Percentiles rank a stretch among this genome's conserved stretches.
phyloP scores from a whole-genome alignment of 2,329 filamentous ascomycete species.

The Didymella pomorum region DNA sequence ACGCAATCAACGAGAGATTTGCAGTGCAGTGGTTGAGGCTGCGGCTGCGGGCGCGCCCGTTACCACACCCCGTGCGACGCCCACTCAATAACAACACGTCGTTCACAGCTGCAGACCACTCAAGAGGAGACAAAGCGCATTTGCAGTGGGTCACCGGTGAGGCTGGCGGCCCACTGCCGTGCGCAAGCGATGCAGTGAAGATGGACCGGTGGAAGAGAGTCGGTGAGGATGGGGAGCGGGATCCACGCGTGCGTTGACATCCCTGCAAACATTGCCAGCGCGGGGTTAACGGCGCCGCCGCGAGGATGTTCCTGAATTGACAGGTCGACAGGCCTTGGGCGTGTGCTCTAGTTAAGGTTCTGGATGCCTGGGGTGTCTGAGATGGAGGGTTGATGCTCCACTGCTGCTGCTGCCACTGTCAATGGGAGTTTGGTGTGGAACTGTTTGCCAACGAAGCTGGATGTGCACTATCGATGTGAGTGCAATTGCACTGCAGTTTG shows the following conservation, averaged over 20 bases:
- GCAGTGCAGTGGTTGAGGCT: not conserved
- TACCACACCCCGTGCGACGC: not conserved
- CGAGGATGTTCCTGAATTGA: constrained; percentile 14
- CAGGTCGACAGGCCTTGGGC: constrained; percentile 10
- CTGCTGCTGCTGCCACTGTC: constrained; percentile 15
- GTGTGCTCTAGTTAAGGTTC: not conserved
- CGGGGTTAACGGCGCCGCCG: constrained; percentile 10
- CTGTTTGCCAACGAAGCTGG: constrained; percentile 1
- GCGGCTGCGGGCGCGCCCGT: constrained; percentile 18
- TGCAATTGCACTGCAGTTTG: constrained; percentile 6
- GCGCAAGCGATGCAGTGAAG: constrained; percentile 27
- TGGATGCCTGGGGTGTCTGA: constrained; percentile 5
- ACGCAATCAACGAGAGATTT: not conserved
- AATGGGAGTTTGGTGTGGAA: not conserved
- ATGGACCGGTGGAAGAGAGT: constrained; percentile 32
- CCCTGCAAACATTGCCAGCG: constrained; percentile 14
- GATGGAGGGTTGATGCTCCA: constrained; percentile 7
- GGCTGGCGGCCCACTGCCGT: constrained; percentile 30
- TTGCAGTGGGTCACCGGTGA: constrained; percentile 33
- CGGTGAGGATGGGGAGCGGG: constrained; percentile 28
- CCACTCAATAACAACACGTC: too few species aligned
- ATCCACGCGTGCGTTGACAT: constrained; percentile 26
- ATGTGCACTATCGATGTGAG: not conserved
- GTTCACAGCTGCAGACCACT: constrained; percentile 4
- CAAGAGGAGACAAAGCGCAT: not conserved